These are phyloP conservation scores for Suhomyces prunicola DNA, from an alignment of 805 yeast genomes.

Conservation along the genomic window DNA sequence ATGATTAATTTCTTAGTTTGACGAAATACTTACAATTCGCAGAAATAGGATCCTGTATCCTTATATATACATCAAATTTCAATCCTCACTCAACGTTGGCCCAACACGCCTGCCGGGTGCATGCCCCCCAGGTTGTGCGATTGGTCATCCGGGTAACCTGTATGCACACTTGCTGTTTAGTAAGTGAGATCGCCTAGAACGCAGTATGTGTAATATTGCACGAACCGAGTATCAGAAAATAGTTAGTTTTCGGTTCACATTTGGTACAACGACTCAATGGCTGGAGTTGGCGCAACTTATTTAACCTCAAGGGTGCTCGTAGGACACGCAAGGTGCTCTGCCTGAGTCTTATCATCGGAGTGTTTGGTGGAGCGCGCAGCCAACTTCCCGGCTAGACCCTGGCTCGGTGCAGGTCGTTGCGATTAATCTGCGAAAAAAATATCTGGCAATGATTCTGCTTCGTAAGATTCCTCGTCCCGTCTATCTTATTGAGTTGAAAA, in stretches of 20 bases:
- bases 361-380: not conserved
- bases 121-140: not conserved
- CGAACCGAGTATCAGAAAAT: not conserved
- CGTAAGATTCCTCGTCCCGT: not conserved
- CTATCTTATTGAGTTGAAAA: not conserved
- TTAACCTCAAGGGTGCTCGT: not conserved
- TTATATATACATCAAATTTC: not conserved
- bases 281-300: not conserved
- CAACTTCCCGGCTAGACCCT: not conserved
- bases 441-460: not conserved
- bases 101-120: not conserved
- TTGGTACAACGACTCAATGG: not conserved
- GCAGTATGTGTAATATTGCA: not conserved
- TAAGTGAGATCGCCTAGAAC: conserved; percentile 1
- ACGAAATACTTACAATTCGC: not conserved
- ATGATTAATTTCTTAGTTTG: not conserved
- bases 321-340: not conserved
- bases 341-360: not conserved
- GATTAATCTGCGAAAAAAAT: not conserved
- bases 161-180: conserved; percentile 1
- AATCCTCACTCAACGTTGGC: not conserved
- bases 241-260: not conserved
- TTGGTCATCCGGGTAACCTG: conserved; percentile 1
- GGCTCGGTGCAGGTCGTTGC: not conserved
- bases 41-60: not conserved